Percentiles rank a stretch among this genome's conserved stretches.
Evolutionary conservation across 805 yeast genomes (phyloP).

Genomic region (Grigorovia jiainica): DNA sequence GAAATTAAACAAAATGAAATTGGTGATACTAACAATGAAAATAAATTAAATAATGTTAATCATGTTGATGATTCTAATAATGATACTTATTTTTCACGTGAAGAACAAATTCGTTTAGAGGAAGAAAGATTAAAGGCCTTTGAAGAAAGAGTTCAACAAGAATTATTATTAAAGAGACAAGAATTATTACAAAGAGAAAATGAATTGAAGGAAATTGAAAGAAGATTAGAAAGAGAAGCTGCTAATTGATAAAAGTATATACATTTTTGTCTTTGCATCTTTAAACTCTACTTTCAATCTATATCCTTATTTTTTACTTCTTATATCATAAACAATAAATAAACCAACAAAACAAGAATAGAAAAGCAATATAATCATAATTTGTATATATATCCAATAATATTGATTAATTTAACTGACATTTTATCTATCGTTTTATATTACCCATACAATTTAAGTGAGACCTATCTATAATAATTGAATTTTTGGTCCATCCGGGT

Average conservation of each 20-base stretch:
- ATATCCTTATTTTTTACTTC: not conserved
- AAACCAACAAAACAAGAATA: not conserved
- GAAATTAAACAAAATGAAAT: not conserved
- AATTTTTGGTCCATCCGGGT: too few relatives aligned
- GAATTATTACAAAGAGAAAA: conserved; percentile 78
- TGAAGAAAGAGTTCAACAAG: conserved; percentile 85
- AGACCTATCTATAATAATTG: too few relatives aligned
- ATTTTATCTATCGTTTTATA: too few relatives aligned
- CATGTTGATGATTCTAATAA: conserved; percentile 12
- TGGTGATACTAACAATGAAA: not conserved
- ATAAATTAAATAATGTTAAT: not conserved
- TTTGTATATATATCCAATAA: too few relatives aligned
- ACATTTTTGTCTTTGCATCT: not conserved
- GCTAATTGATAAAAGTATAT: conserved; percentile 10
- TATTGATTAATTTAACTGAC: too few relatives aligned
- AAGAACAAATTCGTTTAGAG: conserved; percentile 80
- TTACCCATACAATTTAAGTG: too few relatives aligned
- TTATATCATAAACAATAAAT: not conserved
- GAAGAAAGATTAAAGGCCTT: conserved; percentile 81
- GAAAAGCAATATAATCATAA: too few relatives aligned
- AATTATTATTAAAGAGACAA: conserved; percentile 66
- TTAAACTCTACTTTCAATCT: not conserved
- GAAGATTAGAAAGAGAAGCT: conserved; percentile 53
- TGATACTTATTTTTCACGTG: conserved; percentile 53
- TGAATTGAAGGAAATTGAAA: conserved; percentile 75